phyloP scores from a whole-genome alignment of 2,329 filamentous ascomycete genomes.

The Zasmidium cellare region DNA sequence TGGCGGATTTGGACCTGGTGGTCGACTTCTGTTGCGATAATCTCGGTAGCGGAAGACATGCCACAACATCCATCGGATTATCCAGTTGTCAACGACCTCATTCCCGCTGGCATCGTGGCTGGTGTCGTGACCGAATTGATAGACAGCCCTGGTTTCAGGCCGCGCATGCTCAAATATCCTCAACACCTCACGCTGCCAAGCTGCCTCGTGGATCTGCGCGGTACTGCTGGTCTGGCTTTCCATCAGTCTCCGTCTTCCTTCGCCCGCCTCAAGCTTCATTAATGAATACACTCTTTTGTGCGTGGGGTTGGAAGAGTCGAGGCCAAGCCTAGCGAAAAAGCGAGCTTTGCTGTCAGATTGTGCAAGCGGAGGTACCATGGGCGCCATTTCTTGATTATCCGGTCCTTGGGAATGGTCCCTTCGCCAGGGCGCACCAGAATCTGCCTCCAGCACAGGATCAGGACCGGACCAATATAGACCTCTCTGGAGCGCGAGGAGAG shows the following conservation, averaged over 20 bases:
- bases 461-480: too few species aligned
- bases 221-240: conserved; percentile 36
- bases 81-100: conserved; percentile 47
- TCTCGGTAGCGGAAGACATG: conserved; percentile 49
- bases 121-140: conserved; percentile 40
- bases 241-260: conserved; percentile 41
- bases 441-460: too few species aligned
- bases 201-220: conserved; percentile 47
- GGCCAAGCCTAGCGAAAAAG: conserved; percentile 41
- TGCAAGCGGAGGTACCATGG: conserved; percentile 26
- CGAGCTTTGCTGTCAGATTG: conserved; percentile 44
- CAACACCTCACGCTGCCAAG: conserved; percentile 43
- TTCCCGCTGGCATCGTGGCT: conserved; percentile 31
- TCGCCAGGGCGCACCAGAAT: not conserved
- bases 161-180: conserved; percentile 40
- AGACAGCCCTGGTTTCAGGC: conserved; percentile 39
- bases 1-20: not conserved
- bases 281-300: conserved; percentile 39
- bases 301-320: conserved; percentile 36
- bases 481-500: too few species aligned
- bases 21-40: conserved; percentile 37
- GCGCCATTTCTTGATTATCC: not conserved
- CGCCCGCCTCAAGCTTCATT: conserved; percentile 46
- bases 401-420: not conserved
- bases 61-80: conserved; percentile 52